Conservation (phyloP, 768 basidiomycete genomes). For the Gloeophyllum trabeum region DNA sequence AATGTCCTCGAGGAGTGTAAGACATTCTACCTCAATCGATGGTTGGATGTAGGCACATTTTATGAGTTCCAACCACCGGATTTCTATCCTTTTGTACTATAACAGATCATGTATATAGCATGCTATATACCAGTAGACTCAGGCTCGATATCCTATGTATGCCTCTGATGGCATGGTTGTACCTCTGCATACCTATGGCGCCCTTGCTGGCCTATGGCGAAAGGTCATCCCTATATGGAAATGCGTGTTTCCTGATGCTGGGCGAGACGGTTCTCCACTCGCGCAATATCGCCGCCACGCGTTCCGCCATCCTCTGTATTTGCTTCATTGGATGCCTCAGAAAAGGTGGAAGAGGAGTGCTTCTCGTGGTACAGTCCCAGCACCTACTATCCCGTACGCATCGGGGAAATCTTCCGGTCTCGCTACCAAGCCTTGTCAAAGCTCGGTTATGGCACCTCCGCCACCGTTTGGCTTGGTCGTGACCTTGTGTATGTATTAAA, state of each 20-base stretch:
- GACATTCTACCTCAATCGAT: background rate
- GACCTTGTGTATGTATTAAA: too few species aligned
- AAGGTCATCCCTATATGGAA: too few species aligned
- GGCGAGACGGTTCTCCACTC: too few species aligned
- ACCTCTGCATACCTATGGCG: too few species aligned
- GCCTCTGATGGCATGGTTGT: too few species aligned
- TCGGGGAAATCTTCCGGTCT: background rate
- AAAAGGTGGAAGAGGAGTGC: background rate
- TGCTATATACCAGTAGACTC: background rate
- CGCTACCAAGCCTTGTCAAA: background rate
- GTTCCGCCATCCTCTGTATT: background rate
- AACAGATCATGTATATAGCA: background rate
- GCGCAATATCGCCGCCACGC: background rate
- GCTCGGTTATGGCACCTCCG: background rate
- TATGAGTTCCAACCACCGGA: background rate
- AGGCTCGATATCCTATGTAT: too few species aligned
- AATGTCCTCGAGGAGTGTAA: background rate
- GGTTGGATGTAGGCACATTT: background rate
- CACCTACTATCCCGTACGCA: background rate
- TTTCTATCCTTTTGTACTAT: background rate
- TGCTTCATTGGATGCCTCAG: background rate
- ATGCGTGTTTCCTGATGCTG: too few species aligned
- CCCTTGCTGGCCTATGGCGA: too few species aligned
- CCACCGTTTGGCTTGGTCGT: background rate
- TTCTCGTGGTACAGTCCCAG: background rate